Conservation (phyloP, 805 yeast genomes). For the Kluyveromyces siamensis region DNA sequence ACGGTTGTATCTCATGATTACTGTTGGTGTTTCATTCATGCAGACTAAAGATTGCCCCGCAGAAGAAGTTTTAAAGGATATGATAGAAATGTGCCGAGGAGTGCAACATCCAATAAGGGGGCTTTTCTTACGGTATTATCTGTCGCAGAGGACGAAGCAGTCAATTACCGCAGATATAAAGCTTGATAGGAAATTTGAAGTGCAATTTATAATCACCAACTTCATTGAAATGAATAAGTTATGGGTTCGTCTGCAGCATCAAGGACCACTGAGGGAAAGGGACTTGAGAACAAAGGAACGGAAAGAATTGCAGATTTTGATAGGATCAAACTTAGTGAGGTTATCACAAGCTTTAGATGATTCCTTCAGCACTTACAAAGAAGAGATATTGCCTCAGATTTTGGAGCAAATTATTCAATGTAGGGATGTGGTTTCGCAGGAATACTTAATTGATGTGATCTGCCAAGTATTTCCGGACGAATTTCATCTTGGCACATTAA, state of each 20-base stretch:
- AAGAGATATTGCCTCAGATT: slow-evolving; percentile 62
- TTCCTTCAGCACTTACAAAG: slow-evolving; percentile 39
- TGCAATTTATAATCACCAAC: slow-evolving; percentile 72
- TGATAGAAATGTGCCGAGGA: slow-evolving; percentile 97
- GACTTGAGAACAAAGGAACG: slow-evolving; percentile 69
- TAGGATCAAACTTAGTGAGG: slow-evolving; percentile 87
- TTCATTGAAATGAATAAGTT: slow-evolving; percentile 96
- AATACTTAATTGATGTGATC: slow-evolving; percentile 80
- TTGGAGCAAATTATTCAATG: slow-evolving; percentile 91
- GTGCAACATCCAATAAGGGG: slow-evolving; percentile 95
- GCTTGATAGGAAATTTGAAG: slow-evolving; percentile 24
- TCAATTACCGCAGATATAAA: slow-evolving; percentile 23
- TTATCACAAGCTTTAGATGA: slow-evolving; percentile 77
- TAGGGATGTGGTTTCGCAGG: slow-evolving; percentile 85
- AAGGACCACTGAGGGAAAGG: slow-evolving; percentile 82
- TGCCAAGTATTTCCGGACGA: slow-evolving; percentile 93
- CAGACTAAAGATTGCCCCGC: slow-evolving; percentile 67
- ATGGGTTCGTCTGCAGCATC: slow-evolving; percentile 95
- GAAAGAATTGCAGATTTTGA: slow-evolving; percentile 79
- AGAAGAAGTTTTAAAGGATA: slow-evolving; percentile 82
- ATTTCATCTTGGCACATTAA: slow-evolving; percentile 71
- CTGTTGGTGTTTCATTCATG: slow-evolving; percentile 88
- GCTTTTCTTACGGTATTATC: slow-evolving; percentile 77
- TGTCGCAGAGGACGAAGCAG: slow-evolving; percentile 69
- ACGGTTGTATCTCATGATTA: slow-evolving; percentile 85